A percentile compares a stretch with the other conserved stretches of the same genome.
Evolutionary conservation across 2,329 filamentous ascomycete genomes (phyloP).

Genomic region (Colletotrichum trifolii): DNA sequence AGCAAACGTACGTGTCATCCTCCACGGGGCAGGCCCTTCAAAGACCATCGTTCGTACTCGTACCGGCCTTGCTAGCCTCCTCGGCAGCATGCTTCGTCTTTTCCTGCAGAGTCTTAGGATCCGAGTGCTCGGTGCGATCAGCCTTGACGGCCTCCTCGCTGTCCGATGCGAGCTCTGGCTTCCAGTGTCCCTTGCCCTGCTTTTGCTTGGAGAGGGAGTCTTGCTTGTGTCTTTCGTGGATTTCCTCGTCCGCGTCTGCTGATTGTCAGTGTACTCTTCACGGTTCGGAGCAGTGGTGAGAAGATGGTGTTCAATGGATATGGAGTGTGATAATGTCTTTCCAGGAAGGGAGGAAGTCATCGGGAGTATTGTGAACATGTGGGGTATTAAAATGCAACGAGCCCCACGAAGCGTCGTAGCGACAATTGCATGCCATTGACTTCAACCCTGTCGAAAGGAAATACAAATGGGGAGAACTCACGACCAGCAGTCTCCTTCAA

Average conservation of each 20-base stretch:
- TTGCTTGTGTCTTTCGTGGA: slow-evolving; percentile 69
- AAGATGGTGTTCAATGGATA: background rate
- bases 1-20: background rate
- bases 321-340: background rate
- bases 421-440: background rate
- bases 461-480: slow-evolving; percentile 38
- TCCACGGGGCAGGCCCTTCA: slow-evolving; percentile 39
- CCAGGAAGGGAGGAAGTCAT: background rate
- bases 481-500: slow-evolving; percentile 52
- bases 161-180: slow-evolving; percentile 79
- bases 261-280: background rate
- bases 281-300: background rate
- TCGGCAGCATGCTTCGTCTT: slow-evolving; percentile 66
- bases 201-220: slow-evolving; percentile 75
- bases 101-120: slow-evolving; percentile 65
- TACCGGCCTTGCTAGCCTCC: slow-evolving; percentile 59
- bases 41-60: slow-evolving; percentile 59
- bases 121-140: slow-evolving; percentile 61
- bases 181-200: slow-evolving; percentile 78
- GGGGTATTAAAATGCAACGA: background rate
- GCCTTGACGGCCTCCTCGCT: slow-evolving; percentile 83
- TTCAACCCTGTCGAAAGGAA: background rate
- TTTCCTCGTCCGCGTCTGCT: slow-evolving; percentile 58
- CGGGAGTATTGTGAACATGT: background rate
- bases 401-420: background rate